Base-by-base conservation (phyloP, 2,329 filamentous ascomycete species). In the Teratosphaeria viscida region DNA sequence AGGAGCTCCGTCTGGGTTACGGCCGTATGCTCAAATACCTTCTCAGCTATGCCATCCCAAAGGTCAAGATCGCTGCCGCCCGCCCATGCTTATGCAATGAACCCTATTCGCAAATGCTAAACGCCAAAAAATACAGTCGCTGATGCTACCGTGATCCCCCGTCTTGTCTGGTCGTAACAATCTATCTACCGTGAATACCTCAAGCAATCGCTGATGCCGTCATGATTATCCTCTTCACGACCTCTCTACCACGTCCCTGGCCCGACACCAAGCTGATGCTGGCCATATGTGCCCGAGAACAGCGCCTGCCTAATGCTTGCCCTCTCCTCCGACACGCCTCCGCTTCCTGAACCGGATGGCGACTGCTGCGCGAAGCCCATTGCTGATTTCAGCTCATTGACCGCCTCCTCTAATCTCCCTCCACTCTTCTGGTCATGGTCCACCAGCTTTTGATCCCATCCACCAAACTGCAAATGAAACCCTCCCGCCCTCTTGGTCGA, bases 401-500 rank as follows among this genome's bases (percentile, higher is more conserved):
- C 85, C 39, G 92, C 94, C 52, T 85, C 82, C 62, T 86, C 85
- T 74, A 99, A 82, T 68, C 89, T 88, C 29, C 90, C 91, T 52
- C 87, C 87, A 5, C 90, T 92, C 65, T 87, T 85, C 65, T 94
- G 85, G 71, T 97, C 92, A 76, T 99, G 94, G 70, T 90, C 90
- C 29, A 85, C 79, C 53, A 99, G 78, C 67, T 85, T 89, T 73
- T 94, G 86, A 68, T 97, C 92, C 94, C 94, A 99, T 61, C 89
- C 89, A 57, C 89, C 91, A 54, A 90, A 89, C 69, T 96, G 89
- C 64, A 99, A 72, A 65, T 90, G 85, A 68, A 97, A 94, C 37
- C 94, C 94, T 32, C 90, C 92, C 11, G 90, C 92, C 66, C 89
- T 84, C 78, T 97, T 97, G 26, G 88, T 86, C 1, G 91, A 90